Percentiles rank a stretch among this genome's conserved stretches.
Evolutionary conservation across 345 rosid species (phyloP).

Genomic region (Eucalyptus rudis): DNA sequence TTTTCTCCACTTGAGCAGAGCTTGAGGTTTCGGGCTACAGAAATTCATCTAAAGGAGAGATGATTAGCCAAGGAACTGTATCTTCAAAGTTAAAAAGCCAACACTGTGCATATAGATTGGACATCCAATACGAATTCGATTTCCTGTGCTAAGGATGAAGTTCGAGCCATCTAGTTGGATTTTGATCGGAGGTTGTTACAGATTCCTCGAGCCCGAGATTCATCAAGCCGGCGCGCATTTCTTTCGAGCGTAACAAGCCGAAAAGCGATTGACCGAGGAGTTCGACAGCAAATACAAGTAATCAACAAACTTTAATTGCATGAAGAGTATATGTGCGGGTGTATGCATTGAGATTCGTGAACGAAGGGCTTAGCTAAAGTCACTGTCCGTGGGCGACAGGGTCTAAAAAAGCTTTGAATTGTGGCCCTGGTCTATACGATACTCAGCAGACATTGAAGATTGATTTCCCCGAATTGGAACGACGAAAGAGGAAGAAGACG

Average conservation of each 20-base stretch:
- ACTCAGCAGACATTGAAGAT: not conserved
- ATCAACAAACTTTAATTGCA: not conserved
- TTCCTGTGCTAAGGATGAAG: not conserved
- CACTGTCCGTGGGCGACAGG: not conserved
- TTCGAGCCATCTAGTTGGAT: not conserved
- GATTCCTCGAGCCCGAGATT: not conserved
- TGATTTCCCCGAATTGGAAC: not conserved
- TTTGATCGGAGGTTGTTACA: not conserved
- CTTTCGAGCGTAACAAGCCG: not conserved
- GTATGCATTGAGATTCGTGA: not conserved
- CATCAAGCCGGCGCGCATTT: not conserved
- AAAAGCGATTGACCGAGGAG: not conserved
- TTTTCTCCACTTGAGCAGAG: not conserved
- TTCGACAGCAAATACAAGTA: not conserved
- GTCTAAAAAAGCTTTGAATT: not conserved
- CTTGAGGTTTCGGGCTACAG: not conserved
- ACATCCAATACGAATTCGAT: not conserved
- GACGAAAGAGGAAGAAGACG: not conserved
- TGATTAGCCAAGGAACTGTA: not conserved
- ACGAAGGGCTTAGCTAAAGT: not conserved
- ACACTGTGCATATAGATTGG: not conserved
- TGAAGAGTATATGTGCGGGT: not conserved
- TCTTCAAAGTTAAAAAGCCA: not conserved
- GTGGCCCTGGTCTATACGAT: not conserved
- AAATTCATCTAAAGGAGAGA: not conserved